Evolutionary conservation across 2,329 filamentous ascomycete genomes (phyloP).

Genomic region (Penicillium occitanis): DNA sequence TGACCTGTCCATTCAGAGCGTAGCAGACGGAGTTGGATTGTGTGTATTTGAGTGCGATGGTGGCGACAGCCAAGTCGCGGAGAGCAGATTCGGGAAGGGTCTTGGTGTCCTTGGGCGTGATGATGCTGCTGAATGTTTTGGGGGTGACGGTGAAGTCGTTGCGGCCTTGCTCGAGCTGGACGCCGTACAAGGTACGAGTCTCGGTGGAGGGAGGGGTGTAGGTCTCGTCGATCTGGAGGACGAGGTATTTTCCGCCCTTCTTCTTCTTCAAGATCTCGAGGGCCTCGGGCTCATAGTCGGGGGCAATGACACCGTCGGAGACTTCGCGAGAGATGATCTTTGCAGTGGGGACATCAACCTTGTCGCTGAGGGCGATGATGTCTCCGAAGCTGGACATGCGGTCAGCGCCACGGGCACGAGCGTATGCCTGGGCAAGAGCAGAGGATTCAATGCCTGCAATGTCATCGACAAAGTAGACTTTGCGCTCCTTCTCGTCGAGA

Average conservation of each 20-base stretch:
- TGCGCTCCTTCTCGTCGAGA: slow-evolving; percentile 81
- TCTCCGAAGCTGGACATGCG: slow-evolving; percentile 99
- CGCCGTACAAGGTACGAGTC: slow-evolving; percentile 83
- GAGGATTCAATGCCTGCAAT: slow-evolving; percentile 86
- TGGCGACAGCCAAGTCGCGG: slow-evolving; percentile 89
- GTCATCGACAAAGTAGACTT: slow-evolving; percentile 98
- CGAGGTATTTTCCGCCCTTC: slow-evolving; percentile 95
- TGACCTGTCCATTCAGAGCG: slow-evolving; percentile 85
- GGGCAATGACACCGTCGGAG: slow-evolving; percentile 93
- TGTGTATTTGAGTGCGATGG: slow-evolving; percentile 97
- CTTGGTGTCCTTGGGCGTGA: slow-evolving; percentile 77
- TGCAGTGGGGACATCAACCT: slow-evolving; percentile 88
- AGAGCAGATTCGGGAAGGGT: slow-evolving; percentile 76
- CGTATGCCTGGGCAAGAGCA: slow-evolving; percentile 87
- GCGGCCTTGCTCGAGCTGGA: slow-evolving; percentile 84
- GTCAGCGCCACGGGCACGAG: slow-evolving; percentile 90
- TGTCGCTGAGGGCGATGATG: slow-evolving; percentile 86
- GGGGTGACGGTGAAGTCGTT: slow-evolving; percentile 88
- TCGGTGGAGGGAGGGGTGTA: slow-evolving; percentile 76
- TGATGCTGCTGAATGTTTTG: slow-evolving; percentile 76
- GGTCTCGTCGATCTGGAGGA: slow-evolving; percentile 88
- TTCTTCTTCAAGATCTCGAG: slow-evolving; percentile 94
- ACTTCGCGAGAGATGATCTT: slow-evolving; percentile 98
- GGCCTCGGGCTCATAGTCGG: slow-evolving; percentile 79
- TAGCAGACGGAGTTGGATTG: slow-evolving; percentile 99